Percentiles rank a stretch among this genome's conserved stretches.
Conservation (phyloP, 768 basidiomycete genomes). For the Mycena amicta region DNA sequence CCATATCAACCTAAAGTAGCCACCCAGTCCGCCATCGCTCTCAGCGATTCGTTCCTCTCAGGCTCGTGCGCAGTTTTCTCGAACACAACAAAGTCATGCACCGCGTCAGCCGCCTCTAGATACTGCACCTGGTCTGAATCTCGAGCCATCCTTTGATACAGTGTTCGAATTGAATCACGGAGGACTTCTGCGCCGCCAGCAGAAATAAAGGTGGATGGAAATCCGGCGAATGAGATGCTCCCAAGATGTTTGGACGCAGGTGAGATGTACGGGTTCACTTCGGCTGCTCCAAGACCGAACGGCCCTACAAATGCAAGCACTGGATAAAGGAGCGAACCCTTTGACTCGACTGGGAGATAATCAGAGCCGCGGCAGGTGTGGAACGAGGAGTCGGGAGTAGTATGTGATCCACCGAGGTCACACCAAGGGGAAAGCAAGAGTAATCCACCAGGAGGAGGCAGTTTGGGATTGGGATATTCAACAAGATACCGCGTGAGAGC, state of each 20-base stretch:
- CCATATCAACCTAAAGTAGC: too few relatives aligned
- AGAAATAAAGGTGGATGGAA: slow-evolving; percentile 62
- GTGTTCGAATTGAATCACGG: slow-evolving; percentile 51
- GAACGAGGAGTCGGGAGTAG: slow-evolving; percentile 40
- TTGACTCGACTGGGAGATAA: slow-evolving; percentile 35
- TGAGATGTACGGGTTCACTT: slow-evolving; percentile 57
- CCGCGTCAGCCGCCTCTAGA: slow-evolving; percentile 50
- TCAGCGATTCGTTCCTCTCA: slow-evolving; percentile 49
- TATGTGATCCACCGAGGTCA: slow-evolving; percentile 50
- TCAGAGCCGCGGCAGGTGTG: slow-evolving; percentile 36
- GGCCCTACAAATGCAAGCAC: slow-evolving; percentile 49
- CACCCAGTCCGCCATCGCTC: slow-evolving; percentile 54
- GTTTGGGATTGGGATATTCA: slow-evolving; percentile 40
- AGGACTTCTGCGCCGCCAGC: slow-evolving; percentile 60
- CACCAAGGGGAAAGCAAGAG: slow-evolving; percentile 59
- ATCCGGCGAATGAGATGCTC: slow-evolving; percentile 50
- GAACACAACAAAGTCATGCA: slow-evolving; percentile 59
- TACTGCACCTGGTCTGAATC: slow-evolving; percentile 54
- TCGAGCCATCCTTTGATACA: slow-evolving; percentile 50
- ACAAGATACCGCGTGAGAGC: slow-evolving; percentile 65
- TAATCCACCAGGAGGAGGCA: slow-evolving; percentile 53
- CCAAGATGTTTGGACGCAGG: slow-evolving; percentile 49
- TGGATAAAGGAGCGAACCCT: slow-evolving; percentile 31
- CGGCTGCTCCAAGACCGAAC: slow-evolving; percentile 47
- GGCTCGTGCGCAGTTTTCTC: slow-evolving; percentile 47